Evolutionary conservation across 2,329 filamentous ascomycete species (phyloP).

Genomic region (Fusarium sp.): DNA sequence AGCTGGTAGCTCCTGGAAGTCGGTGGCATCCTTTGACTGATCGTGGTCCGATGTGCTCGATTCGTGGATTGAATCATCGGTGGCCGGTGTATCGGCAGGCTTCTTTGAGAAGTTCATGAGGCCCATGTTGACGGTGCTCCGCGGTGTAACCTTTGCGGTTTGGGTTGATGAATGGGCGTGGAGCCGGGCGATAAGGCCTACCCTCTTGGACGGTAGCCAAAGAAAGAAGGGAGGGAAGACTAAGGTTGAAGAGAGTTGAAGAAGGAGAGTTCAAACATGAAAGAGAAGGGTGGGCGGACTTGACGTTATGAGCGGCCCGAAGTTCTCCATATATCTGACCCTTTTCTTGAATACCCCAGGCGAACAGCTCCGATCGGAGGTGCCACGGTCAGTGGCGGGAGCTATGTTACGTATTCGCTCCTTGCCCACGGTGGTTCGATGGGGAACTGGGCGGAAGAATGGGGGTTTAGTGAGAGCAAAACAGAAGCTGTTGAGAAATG

Average conservation of each 20-base stretch:
- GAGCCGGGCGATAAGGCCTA: not conserved
- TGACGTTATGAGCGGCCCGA: conserved; percentile 31
- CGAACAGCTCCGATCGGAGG: conserved; percentile 36
- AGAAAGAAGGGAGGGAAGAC: not conserved
- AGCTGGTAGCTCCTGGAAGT: conserved; percentile 35
- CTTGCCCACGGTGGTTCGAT: conserved; percentile 19
- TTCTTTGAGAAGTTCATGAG: conserved; percentile 35
- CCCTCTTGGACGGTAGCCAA: not conserved
- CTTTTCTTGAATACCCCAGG: conserved; percentile 31
- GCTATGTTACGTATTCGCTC: conserved; percentile 18
- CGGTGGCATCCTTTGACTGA: conserved; percentile 17
- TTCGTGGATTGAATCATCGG: conserved; percentile 10
- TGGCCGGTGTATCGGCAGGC: conserved; percentile 4
- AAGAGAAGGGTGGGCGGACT: conserved; percentile 18
- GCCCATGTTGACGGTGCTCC: conserved; percentile 14
- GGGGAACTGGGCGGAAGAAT: conserved; percentile 5
- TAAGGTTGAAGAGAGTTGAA: not conserved
- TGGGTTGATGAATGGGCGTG: not conserved
- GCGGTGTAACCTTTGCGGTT: not conserved
- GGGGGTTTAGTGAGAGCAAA: not conserved
- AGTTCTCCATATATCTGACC: conserved; percentile 37
- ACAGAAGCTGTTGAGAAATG: conserved; percentile 1
- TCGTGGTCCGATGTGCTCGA: conserved; percentile 32
- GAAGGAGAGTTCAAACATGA: conserved; percentile 7
- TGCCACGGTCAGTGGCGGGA: conserved; percentile 18